Evolutionary conservation across 225 moss, liverwort and hornwort genomes (phyloP), one percentile per base, ranked within the genome.

Genomic region (Marchantia paleacea): DNA sequence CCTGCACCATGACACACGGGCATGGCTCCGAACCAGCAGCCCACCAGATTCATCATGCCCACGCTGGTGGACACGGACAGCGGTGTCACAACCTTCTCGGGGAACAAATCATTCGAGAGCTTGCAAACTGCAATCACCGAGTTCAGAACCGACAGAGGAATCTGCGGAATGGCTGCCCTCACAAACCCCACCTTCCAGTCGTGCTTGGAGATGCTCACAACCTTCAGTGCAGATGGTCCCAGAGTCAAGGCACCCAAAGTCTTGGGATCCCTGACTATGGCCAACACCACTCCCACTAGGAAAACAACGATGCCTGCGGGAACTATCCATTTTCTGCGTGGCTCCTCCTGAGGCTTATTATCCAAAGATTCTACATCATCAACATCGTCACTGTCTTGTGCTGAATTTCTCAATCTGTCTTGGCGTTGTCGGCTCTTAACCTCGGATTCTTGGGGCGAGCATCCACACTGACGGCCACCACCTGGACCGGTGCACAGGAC

Each of bases 1-100:
- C 97, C 95, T 14, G 91, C 92, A 8, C 97, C 97, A 54, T 99
- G 97, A 81, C 91, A 91, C 10, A 88, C 79, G 6, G 91, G 92
- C 91, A 92, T 88, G 10, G 85, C 79, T 12, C 91, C 92, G 68
- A 85, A 92, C 92, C 92, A 92, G 76, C 91, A 91, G 0, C 92
- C 91, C 54, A 89, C 88, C 18, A 92, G 55, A 78, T 92, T 92
- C 92, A 92, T 91, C 16, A 92, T 55, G 20, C 92, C 92, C 61
- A 92, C 90, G 31, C 89, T 91, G 50, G 87, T 87, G 52, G 89
- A 85, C 71, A 92, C 90, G 48, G 82, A 82, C 60, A 60, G 72
- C 50, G 88, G 84, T 72, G 89, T 88, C 31, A 91, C 88, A 49
- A 80, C 61, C 81, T 89, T 88, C 0, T 80, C 82, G 11, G 92